A percentile compares a stretch with the other conserved stretches of the same genome.
Evolutionary conservation across 176 grass and related monocot species (phyloP).

Genomic region (Avena sativa): DNA sequence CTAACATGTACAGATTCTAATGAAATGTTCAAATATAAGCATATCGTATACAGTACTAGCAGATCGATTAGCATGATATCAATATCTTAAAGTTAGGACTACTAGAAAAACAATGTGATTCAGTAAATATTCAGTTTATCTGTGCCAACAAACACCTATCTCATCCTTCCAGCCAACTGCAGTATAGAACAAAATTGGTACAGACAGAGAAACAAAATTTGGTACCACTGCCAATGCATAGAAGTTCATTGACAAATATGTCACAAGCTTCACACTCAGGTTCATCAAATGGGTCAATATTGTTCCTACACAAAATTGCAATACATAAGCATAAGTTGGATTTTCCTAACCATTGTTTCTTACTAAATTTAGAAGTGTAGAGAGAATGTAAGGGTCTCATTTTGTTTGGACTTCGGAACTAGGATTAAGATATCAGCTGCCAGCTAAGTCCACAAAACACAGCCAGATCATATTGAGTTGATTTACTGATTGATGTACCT

Average conservation of each 20-base stretch:
- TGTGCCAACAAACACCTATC: conserved; percentile 22
- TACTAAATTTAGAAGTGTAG: conserved; percentile 17
- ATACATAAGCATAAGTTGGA: conserved; percentile 22
- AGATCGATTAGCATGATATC: conserved; percentile 30
- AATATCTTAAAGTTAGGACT: conserved; percentile 16
- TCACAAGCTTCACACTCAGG: conserved; percentile 94
- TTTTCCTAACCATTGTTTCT: not conserved
- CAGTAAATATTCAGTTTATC: conserved; percentile 28
- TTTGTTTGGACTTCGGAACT: not conserved
- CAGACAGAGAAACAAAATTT: conserved; percentile 26
- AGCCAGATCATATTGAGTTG: conserved; percentile 1
- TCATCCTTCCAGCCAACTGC: conserved; percentile 7
- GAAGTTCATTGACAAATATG: conserved; percentile 87
- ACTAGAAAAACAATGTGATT: conserved; percentile 1
- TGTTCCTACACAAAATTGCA: conserved; percentile 57
- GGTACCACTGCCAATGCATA: conserved; percentile 85
- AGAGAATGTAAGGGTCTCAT: conserved; percentile 26
- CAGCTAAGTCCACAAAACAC: not conserved
- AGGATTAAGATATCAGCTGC: conserved; percentile 15
- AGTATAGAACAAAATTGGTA: conserved; percentile 17
- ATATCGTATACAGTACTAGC: not conserved
- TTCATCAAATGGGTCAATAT: conserved; percentile 84
- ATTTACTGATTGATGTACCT: not conserved
- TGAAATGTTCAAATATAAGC: not conserved
- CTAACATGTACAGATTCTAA: conserved; percentile 13